These are phyloP conservation scores for Boletus sp. DNA, from an alignment of 768 basidiomycete species.

Conservation along the genomic window DNA sequence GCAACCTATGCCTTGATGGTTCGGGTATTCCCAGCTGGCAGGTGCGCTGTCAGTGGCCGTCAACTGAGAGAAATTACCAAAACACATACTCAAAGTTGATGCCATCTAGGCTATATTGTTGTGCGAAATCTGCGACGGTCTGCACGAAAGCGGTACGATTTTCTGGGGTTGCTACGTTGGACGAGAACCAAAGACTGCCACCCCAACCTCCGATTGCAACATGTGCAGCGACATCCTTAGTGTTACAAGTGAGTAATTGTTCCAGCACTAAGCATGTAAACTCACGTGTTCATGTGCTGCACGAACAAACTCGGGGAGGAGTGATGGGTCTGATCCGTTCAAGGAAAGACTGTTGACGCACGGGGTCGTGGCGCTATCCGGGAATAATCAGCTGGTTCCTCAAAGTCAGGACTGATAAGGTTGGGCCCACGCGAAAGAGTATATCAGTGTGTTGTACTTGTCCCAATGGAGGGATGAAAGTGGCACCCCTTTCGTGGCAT, in stretches of 20 bases:
- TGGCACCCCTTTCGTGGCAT: constrained; percentile 49
- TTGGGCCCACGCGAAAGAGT: constrained; percentile 59
- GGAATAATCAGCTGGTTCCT: background rate
- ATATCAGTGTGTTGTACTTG: constrained; percentile 70
- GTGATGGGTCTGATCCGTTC: constrained; percentile 40
- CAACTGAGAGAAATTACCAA: background rate
- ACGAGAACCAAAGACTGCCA: constrained; percentile 61
- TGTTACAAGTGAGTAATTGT: background rate
- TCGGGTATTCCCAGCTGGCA: constrained; percentile 84
- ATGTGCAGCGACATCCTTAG: constrained; percentile 52
- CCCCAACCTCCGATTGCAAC: constrained; percentile 71
- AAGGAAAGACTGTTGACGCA: constrained; percentile 33
- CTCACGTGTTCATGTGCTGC: constrained; percentile 38
- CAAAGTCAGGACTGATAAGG: background rate
- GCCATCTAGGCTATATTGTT: constrained; percentile 53
- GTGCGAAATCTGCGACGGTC: constrained; percentile 48
- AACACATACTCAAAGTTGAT: constrained; percentile 38
- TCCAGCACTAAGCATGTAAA: background rate
- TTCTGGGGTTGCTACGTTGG: constrained; percentile 49
- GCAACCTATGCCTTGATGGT: constrained; percentile 59
- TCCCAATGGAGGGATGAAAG: constrained; percentile 57
- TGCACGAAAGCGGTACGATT: constrained; percentile 65
- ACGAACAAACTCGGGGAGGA: constrained; percentile 57
- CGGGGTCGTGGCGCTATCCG: constrained; percentile 33
- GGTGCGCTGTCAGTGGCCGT: constrained; percentile 10